phyloP scores from a whole-genome alignment of 805 yeast species.

The Pichia membranifaciens region DNA sequence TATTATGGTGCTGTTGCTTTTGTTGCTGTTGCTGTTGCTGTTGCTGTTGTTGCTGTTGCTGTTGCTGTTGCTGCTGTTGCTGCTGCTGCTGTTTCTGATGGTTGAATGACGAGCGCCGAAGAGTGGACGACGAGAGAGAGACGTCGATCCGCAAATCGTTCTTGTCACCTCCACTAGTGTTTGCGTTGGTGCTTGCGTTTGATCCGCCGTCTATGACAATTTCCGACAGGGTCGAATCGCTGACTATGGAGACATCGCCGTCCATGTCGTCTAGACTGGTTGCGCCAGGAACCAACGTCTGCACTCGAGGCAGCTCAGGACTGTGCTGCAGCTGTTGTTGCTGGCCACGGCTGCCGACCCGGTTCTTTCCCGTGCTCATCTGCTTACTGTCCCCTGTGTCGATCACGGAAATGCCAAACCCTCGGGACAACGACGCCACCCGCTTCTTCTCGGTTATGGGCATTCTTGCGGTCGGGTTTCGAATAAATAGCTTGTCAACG shows the following conservation, averaged over 20 bases:
- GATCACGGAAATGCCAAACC: slow-evolving; percentile 5
- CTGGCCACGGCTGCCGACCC: neutral
- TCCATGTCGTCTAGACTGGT: neutral
- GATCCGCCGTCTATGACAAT: neutral
- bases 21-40: too few relatives aligned
- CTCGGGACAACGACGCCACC: slow-evolving; percentile 2
- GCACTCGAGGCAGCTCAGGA: neutral
- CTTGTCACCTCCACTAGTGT: neutral
- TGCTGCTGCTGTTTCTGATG: neutral
- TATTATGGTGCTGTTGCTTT: neutral
- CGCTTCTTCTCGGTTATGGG: neutral
- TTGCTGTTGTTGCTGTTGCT: neutral
- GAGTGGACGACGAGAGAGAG: slow-evolving; percentile 2
- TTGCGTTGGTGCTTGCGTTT: neutral
- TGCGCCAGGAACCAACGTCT: neutral
- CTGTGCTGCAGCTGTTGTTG: too few relatives aligned
- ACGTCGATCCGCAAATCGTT: neutral
- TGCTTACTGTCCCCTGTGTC: slow-evolving; percentile 1
- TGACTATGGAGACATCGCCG: neutral
- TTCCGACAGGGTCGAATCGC: slow-evolving; percentile 2
- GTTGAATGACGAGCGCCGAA: slow-evolving; percentile 3
- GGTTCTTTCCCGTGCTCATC: neutral
- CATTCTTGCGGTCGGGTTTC: neutral
- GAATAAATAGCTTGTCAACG: too few relatives aligned
- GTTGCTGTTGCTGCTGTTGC: too few relatives aligned